Evolutionary conservation across 164 flowering plant genomes (phyloP), one percentile per base, ranked within the genome.

Genomic region (Liquidambar formosana): DNA sequence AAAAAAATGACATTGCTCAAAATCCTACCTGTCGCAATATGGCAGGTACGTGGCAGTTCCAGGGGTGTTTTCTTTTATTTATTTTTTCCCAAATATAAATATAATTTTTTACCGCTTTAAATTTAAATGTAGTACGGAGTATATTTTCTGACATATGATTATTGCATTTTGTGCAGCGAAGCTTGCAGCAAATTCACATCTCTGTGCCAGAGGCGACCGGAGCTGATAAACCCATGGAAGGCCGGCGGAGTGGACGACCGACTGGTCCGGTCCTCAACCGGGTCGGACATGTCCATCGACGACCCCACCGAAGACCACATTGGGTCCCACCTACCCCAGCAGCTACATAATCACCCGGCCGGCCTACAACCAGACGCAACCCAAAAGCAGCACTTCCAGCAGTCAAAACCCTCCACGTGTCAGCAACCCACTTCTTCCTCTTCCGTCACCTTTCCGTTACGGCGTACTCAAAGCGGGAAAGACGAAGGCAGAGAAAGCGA

Each of bases 201-300:
- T 5, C 75, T 91, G 47, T 85, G 83, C 69, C 89, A 87, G 73
- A 84, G 90, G 74, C 80, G 98, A 65, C 84, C 91, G 11, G 90
- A 86, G 57, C 77, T 96, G 72, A 75, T 80, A 76, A 77, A 65
- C 70, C 63, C 73, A 68, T 84, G 86, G 91, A 90, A 73, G 53
- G 58, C 75, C 52, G 63, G 73, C 38, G 63, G 71, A 63, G 71
- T 53, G 9, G 83, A 89, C 22, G 91, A 86, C 41, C 75, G 80
- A 58, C 83, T 80, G 10, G 67, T 90, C 65, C 80, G 92, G 4
- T 80, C 88, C 16, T 89, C 96, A 0, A 81, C 81, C 56, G 88
- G 85, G 43, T 92, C 97, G 8, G 96, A 92, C 81, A 92, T 92
- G 99, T 92, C 97, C 49, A 75, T 92, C 14, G 96, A 89, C 47